These are phyloP conservation scores for Amanita brunnescens DNA, from an alignment of 768 basidiomycete genomes.

Conservation along the genomic window DNA sequence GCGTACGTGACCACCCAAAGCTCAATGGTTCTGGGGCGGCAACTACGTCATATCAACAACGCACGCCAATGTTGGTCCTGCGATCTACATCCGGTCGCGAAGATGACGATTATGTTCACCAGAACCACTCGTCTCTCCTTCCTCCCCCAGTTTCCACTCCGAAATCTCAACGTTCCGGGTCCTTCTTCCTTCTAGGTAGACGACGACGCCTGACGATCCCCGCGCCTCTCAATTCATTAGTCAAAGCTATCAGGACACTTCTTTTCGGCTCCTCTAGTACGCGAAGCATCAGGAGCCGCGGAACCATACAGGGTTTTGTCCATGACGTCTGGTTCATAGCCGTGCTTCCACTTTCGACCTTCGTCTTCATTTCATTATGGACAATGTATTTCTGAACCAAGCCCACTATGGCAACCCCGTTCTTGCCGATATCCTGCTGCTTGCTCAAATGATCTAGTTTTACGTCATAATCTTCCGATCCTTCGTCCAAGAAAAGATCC, in stretches of 20 bases:
- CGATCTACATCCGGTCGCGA: background rate
- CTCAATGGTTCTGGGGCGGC: background rate
- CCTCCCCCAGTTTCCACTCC: conserved; percentile 12
- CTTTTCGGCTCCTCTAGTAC: conserved; percentile 7
- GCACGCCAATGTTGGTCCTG: background rate
- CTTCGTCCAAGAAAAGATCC: no score
- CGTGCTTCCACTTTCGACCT: conserved; percentile 31
- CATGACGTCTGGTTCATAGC: conserved; percentile 35
- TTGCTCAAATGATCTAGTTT: no score
- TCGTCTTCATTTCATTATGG: conserved; percentile 32
- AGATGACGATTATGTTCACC: background rate
- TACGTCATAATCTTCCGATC: no score
- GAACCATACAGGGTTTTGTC: conserved; percentile 23
- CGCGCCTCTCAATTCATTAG: background rate
- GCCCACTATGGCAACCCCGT: conserved; percentile 23
- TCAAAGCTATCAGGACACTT: background rate
- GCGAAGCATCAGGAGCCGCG: conserved; percentile 6
- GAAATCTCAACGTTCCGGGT: conserved; percentile 7
- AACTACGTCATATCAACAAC: background rate
- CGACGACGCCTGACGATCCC: conserved; percentile 14
- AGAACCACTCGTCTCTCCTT: conserved; percentile 1
- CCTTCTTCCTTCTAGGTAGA: conserved; percentile 12
- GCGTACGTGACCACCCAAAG: conserved; percentile 9
- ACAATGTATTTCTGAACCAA: background rate
- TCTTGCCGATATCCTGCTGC: no score